phyloP scores from a whole-genome alignment of 1,284 basidiomycete genomes.

The Exobasidium rhododendri region DNA sequence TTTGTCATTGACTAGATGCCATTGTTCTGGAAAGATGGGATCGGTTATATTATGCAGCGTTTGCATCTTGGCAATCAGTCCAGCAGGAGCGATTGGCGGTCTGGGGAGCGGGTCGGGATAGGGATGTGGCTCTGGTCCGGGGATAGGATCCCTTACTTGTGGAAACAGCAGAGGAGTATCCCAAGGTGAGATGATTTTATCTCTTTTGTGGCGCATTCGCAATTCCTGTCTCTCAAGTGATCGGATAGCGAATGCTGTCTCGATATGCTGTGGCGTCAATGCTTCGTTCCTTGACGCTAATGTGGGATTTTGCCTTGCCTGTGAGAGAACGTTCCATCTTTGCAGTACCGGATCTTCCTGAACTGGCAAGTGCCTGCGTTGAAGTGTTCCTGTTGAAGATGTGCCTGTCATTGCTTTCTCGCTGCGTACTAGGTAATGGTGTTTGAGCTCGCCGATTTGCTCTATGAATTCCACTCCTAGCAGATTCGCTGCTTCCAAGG shows the following conservation, averaged over 20 bases:
- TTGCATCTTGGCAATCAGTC: conserved; percentile 32
- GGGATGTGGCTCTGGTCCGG: conserved; percentile 30
- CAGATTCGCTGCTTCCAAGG: conserved; percentile 58
- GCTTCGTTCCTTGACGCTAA: conserved; percentile 16
- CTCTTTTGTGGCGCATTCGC: conserved; percentile 47
- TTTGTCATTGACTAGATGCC: conserved; percentile 65
- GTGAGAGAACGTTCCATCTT: conserved; percentile 55
- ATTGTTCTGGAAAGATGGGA: conserved; percentile 81
- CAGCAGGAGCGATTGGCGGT: conserved; percentile 27
- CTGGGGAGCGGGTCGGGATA: conserved; percentile 21
- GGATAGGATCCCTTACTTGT: conserved; percentile 29
- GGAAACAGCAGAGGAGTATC: conserved; percentile 48
- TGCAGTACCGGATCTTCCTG: conserved; percentile 57
- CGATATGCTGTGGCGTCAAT: conserved; percentile 24
- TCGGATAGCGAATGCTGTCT: conserved; percentile 35
- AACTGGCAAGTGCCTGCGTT: not conserved
- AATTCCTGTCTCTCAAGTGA: conserved; percentile 48
- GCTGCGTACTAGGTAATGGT: conserved; percentile 81
- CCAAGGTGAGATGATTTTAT: conserved; percentile 47
- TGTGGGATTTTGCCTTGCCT: conserved; percentile 21
- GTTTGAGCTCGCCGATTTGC: conserved; percentile 74
- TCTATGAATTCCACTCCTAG: conserved; percentile 84
- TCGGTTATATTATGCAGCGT: conserved; percentile 69
- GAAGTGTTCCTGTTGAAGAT: not conserved
- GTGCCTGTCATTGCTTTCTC: conserved; percentile 24